A percentile compares a stretch with the other conserved stretches of the same genome.
Conservation (phyloP, 176 grass and related monocot species). For the Secale cereale region DNA sequence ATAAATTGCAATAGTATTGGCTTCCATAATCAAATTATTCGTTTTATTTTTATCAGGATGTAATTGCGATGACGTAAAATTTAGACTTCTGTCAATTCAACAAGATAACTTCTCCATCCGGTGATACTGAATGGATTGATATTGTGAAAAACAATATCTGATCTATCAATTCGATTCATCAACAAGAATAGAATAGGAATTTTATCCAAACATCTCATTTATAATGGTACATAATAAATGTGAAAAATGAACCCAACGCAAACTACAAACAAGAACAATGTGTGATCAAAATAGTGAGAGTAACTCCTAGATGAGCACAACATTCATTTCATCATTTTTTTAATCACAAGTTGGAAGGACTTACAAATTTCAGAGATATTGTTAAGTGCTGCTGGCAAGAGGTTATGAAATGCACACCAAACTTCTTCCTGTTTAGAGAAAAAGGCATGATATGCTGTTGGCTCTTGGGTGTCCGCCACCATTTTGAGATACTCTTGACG, state of each 20-base stretch:
- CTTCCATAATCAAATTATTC: neutral
- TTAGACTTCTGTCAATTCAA: neutral
- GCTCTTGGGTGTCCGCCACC: slow-evolving; percentile 34
- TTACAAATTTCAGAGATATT: slow-evolving; percentile 92
- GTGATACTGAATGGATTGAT: neutral
- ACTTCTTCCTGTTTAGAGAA: slow-evolving; percentile 71
- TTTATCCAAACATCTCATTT: neutral
- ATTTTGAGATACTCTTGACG: slow-evolving; percentile 63
- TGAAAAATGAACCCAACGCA: neutral
- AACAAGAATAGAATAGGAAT: neutral
- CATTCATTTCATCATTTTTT: slow-evolving; percentile 6
- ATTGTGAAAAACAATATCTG: neutral
- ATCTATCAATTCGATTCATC: neutral
- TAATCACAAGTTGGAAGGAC: slow-evolving; percentile 21
- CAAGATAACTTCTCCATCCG: neutral
- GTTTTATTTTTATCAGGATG: neutral
- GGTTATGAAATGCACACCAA: slow-evolving; percentile 84
- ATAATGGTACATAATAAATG: neutral
- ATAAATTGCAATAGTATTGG: neutral
- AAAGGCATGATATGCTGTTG: slow-evolving; percentile 21
- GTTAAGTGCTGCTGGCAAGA: slow-evolving; percentile 59
- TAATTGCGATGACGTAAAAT: neutral
- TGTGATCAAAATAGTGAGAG: slow-evolving; percentile 10
- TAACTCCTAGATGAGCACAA: neutral
- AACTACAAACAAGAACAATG: slow-evolving; percentile 13